Percentiles rank a stretch among this genome's conserved stretches.
phyloP scores from a whole-genome alignment of 768 basidiomycete species.

The Mycena pura region DNA sequence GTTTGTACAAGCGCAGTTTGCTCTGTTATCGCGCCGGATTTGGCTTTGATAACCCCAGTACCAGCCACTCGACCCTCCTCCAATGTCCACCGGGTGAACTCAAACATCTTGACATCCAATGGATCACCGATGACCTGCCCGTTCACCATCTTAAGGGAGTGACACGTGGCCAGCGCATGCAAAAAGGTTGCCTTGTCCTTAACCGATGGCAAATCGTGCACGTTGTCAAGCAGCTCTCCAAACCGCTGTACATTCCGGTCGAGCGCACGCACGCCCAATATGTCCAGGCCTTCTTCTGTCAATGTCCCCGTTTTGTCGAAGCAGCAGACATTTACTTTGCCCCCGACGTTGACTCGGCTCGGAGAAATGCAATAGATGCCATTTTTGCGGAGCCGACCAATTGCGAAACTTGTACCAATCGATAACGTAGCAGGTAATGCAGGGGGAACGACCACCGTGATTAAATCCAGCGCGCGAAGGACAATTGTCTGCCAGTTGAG shows the following conservation, averaged over 20 bases:
- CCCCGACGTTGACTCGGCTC: slow-evolving; percentile 91
- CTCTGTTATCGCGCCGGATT: slow-evolving; percentile 61
- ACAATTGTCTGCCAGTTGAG: slow-evolving; percentile 90
- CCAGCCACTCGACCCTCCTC: slow-evolving; percentile 87
- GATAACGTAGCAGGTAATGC: slow-evolving; percentile 96
- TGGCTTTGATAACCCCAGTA: slow-evolving; percentile 73
- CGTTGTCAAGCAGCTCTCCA: slow-evolving; percentile 87
- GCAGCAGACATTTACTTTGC: slow-evolving; percentile 96
- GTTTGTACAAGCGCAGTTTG: slow-evolving; percentile 94
- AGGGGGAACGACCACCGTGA: slow-evolving; percentile 97
- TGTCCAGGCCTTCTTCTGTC: slow-evolving; percentile 97
- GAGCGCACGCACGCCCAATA: slow-evolving; percentile 88
- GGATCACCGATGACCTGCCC: slow-evolving; percentile 94
- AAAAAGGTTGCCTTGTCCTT: slow-evolving; percentile 83
- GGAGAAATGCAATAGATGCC: slow-evolving; percentile 98
- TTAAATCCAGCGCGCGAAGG: slow-evolving; percentile 90
- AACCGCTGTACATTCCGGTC: slow-evolving; percentile 81
- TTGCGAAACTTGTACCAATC: slow-evolving; percentile 96
- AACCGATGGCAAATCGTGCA: slow-evolving; percentile 81
- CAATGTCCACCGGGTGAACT: slow-evolving; percentile 93
- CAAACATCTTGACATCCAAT: slow-evolving; percentile 97
- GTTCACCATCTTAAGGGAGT: slow-evolving; percentile 91
- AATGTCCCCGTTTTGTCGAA: slow-evolving; percentile 99
- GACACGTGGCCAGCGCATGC: slow-evolving; percentile 94
- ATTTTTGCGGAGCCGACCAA: slow-evolving; percentile 81